Base-by-base conservation (phyloP, 1,139 yeast genomes). In the Saccharomycopsis phalli region DNA sequence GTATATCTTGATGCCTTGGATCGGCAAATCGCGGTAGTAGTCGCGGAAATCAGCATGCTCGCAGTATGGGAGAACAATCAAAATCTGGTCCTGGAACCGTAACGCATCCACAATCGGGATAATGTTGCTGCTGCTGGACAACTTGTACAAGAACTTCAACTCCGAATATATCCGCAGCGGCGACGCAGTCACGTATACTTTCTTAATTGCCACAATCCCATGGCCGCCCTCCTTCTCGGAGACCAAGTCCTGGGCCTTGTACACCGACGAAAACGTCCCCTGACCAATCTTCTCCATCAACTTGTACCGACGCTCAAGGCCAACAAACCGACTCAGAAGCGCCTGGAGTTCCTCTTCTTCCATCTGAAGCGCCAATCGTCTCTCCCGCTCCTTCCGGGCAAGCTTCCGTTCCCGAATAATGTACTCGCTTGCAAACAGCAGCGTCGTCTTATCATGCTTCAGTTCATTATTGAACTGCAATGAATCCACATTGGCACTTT, bases 131-230 rank as follows among this genome's bases (percentile, higher is more conserved):
- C 81, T 78, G 1, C 88, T 87, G 11, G 69, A 55, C 37, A 88
- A 62, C 46, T 71, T 71, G 55, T 81, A 79, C 29, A 91, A 67
- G 40, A 91, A 64, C 50, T 80, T 80, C 50, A 91, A 68, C 59
- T 91, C 99, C 58, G 87, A 87, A 52, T 75, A 76, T 38, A 91
- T 88, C 57, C 99, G 71, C 49, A 75, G 78, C 1, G 97, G 96
- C 4, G 96, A 86, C 1, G 96, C 84, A 0, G 98, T 93, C 21
- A 88, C 98, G 58, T 88, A 88, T 41, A 91, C 87, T 54, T 93
- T 77, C 59, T 91, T 91, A 51, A 91, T 66, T 4, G 99, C 99
- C 45, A 93, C 98, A 18, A 52, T 47, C 17, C 49, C 45, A 38
- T 47, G 53, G n/a, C n/a, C n/a, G n/a, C n/a, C n/a, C n/a, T n/a